Percentiles rank a stretch among this genome's conserved stretches.
These are phyloP conservation scores for Drechslerella coelobrocha DNA, from an alignment of 2,329 filamentous ascomycete species.

Conservation along the genomic window DNA sequence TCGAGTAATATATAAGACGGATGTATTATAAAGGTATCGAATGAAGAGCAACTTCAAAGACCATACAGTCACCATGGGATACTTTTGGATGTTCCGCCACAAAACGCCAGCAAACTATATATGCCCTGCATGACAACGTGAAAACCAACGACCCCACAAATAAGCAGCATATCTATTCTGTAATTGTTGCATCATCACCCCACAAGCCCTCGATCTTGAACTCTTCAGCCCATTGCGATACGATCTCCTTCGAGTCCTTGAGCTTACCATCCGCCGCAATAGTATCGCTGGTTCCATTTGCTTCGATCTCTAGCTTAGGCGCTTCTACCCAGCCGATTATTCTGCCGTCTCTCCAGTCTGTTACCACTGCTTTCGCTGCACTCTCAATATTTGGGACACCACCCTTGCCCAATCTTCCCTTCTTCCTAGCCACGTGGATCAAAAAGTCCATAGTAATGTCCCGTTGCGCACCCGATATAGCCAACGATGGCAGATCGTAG, in stretches of 20 bases:
- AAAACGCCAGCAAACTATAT: conserved; percentile 36
- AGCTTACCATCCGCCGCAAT: conserved; percentile 60
- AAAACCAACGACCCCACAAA: not conserved
- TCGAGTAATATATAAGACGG: too few species aligned
- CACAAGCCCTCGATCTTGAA: conserved; percentile 94
- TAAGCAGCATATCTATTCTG: conserved; percentile 15
- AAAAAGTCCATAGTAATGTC: conserved; percentile 89
- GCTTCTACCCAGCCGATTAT: conserved; percentile 91
- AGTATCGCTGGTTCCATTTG: conserved; percentile 57
- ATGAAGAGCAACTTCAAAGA: too few species aligned
- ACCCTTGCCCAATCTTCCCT: conserved; percentile 84
- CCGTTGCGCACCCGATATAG: conserved; percentile 67
- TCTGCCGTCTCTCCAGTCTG: conserved; percentile 94
- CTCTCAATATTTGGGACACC: conserved; percentile 87
- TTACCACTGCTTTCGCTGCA: conserved; percentile 90
- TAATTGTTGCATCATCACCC: conserved; percentile 59
- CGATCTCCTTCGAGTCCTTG: conserved; percentile 81
- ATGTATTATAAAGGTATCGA: too few species aligned
- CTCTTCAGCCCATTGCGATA: conserved; percentile 90
- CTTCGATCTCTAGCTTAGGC: conserved; percentile 70
- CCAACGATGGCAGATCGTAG: conserved; percentile 82
- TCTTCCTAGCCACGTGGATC: conserved; percentile 91
- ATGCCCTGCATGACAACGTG: conserved; percentile 20
- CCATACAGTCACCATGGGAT: not conserved
- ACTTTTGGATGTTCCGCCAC: conserved; percentile 4